Base-by-base conservation (phyloP, 306 rosid genomes). In the Castanea sativa region DNA sequence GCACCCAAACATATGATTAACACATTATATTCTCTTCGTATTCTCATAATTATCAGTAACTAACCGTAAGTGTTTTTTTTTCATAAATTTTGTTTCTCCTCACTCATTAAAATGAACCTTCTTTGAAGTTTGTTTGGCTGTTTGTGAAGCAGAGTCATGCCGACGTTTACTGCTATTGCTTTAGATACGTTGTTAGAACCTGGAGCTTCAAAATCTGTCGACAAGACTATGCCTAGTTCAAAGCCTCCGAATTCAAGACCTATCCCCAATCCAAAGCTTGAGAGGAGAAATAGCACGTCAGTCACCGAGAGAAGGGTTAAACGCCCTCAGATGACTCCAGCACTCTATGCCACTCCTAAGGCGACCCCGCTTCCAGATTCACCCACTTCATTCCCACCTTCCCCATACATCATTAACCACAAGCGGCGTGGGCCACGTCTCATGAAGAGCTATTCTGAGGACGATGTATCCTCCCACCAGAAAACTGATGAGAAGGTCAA, bases 351-450 rank as follows among this genome's bases (percentile, higher is more conserved):
- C 69, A 96, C 98, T 64, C 99, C 99, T 32, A 94, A 83, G 84
- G 86, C 92, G 74, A 91, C 91, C 5, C 92, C 97, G 2, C 91
- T 96, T 68, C 97, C 96, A 0, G 99, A 89, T 86, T 85, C 90
- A 0, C 98, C 98, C 59, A 85, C 98, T 41, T 90, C 96, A 0
- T 96, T 91, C 79, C 83, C 98, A 30, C 98, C 99, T 68, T 93
- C 98, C 5, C 99, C 99, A 0, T 96, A 96, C 88, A 87, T 96
- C 30, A 74, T 96, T 82, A 91, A 96, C 85, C 99, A 96, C 77
- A 96, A 96, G 86, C 92, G 98, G 6, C 97, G 99, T 58, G 98
- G 99, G 35, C 94, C 98, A 21, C 88, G 97, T 21, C 98, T 93
- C 49, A 78, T 82, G 69, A 93, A 96, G 89, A 93, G 96, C 80